These are phyloP conservation scores for Neurospora sp. DNA, from an alignment of 495 filamentous ascomycete genomes.

Conservation along the genomic window DNA sequence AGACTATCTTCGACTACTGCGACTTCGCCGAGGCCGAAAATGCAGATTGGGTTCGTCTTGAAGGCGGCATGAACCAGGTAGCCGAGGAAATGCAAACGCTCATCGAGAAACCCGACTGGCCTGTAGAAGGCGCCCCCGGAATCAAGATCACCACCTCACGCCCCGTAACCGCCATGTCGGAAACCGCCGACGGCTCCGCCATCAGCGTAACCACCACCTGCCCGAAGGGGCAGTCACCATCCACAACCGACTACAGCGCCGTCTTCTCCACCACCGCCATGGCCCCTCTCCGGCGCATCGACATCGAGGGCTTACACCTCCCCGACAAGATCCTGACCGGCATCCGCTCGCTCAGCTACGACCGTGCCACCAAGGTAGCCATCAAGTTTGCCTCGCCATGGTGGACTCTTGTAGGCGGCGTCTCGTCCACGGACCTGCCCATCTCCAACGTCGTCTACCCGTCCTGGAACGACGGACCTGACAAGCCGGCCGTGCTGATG, in stretches of 20 bases:
- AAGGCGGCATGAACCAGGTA: constrained; percentile 1
- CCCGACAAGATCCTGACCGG: constrained; percentile 13
- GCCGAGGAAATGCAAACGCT: not conserved
- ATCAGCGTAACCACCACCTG: not conserved
- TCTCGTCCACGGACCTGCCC: constrained; percentile 25
- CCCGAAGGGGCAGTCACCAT: not conserved
- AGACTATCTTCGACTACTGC: constrained; percentile 24
- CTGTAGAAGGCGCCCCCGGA: not conserved
- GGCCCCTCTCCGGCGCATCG: constrained; percentile 17
- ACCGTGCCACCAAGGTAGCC: constrained; percentile 21
- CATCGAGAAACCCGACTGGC: constrained; percentile 1
- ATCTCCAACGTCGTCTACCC: constrained; percentile 36
- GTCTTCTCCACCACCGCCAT: constrained; percentile 24
- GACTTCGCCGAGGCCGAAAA: constrained; percentile 13
- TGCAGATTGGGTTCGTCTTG: not conserved
- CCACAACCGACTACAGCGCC: constrained; percentile 12
- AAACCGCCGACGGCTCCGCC: not conserved
- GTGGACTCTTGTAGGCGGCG: constrained; percentile 26
- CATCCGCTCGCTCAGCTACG: constrained; percentile 22
- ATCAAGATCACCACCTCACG: constrained; percentile 8
- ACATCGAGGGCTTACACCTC: constrained; percentile 13
- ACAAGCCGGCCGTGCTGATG: constrained; percentile 27
- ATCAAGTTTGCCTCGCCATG: constrained; percentile 23
- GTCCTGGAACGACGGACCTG: constrained; percentile 25
- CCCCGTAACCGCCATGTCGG: constrained; percentile 13